Evolutionary conservation across 2,329 filamentous ascomycete species (phyloP).

Genomic region (Fusarium chaquense): DNA sequence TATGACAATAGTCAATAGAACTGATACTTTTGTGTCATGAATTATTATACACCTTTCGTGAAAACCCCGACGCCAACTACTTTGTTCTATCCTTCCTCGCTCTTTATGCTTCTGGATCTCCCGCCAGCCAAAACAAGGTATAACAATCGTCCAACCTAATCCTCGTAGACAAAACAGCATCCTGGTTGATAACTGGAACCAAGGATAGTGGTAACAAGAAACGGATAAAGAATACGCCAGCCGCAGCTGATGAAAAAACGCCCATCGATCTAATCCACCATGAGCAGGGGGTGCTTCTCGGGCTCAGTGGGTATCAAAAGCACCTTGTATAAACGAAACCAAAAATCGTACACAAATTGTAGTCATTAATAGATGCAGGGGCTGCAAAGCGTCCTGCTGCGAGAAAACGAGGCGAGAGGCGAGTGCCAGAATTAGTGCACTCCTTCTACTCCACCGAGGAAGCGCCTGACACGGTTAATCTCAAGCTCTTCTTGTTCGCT

Average conservation of each 20-base stretch:
- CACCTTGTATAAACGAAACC: slow-evolving; percentile 35
- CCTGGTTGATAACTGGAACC: slow-evolving; percentile 3
- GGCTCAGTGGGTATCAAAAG: slow-evolving; percentile 48
- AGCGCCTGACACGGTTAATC: slow-evolving; percentile 80
- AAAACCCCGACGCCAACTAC: slow-evolving; percentile 12
- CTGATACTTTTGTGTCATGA: slow-evolving; percentile 32
- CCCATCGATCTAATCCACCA: slow-evolving; percentile 40
- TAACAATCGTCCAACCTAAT: slow-evolving; percentile 21
- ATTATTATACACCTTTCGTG: slow-evolving; percentile 33
- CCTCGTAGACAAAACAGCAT: slow-evolving; percentile 30
- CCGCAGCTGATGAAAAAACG: slow-evolving; percentile 23
- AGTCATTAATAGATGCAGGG: slow-evolving; percentile 39
- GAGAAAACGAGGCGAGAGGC: background rate
- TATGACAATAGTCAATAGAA: slow-evolving; percentile 11
- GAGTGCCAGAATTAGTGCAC: slow-evolving; percentile 53
- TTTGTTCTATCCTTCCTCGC: background rate
- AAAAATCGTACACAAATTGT: slow-evolving; percentile 32
- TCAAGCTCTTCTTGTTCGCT: slow-evolving; percentile 84
- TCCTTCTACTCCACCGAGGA: slow-evolving; percentile 82
- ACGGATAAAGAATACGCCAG: slow-evolving; percentile 3
- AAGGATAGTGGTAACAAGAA: slow-evolving; percentile 10
- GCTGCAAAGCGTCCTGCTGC: slow-evolving; percentile 5
- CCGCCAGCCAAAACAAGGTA: slow-evolving; percentile 9
- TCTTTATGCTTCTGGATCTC: slow-evolving; percentile 11
- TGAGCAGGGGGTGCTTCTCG: slow-evolving; percentile 37